Conservation (phyloP, 441 rosid genomes). For the Gossypium laxum region DNA sequence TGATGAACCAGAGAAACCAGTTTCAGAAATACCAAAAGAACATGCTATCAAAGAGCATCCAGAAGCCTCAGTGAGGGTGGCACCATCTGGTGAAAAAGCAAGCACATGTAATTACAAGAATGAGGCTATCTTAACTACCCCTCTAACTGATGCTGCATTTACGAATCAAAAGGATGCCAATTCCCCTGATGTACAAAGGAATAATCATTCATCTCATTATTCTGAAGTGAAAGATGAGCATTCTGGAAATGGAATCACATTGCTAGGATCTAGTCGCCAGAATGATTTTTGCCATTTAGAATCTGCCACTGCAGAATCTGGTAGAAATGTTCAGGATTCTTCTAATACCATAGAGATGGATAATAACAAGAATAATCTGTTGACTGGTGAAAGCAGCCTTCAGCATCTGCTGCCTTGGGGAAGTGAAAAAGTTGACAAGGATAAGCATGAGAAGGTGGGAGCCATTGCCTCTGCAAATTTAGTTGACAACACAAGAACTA, state of each 20-base stretch:
- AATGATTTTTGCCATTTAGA: slow-evolving; percentile 25
- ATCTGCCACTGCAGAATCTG: slow-evolving; percentile 25
- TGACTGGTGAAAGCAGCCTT: slow-evolving; percentile 18
- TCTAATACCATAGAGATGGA: slow-evolving; percentile 20
- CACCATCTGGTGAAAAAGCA: slow-evolving; percentile 20
- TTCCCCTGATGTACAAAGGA: slow-evolving; percentile 27
- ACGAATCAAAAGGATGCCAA: slow-evolving; percentile 22
- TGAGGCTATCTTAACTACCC: slow-evolving; percentile 26
- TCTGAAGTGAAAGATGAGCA: slow-evolving; percentile 24
- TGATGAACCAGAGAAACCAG: slow-evolving; percentile 40
- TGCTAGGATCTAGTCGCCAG: slow-evolving; percentile 22
- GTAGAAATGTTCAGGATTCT: slow-evolving; percentile 27
- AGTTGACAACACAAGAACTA: slow-evolving; percentile 31
- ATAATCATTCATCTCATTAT: slow-evolving; percentile 25
- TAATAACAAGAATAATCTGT: slow-evolving; percentile 20
- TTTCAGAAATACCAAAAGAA: slow-evolving; percentile 29
- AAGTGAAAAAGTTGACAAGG: slow-evolving; percentile 30
- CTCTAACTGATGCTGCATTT: slow-evolving; percentile 23
- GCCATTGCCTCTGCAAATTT: slow-evolving; percentile 28
- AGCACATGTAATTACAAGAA: slow-evolving; percentile 20
- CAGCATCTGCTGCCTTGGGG: slow-evolving; percentile 24
- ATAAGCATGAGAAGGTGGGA: slow-evolving; percentile 37
- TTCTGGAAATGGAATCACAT: slow-evolving; percentile 27
- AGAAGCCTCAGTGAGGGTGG: slow-evolving; percentile 29
- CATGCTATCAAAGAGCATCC: slow-evolving; percentile 22